Base-by-base conservation (phyloP, 495 filamentous ascomycete genomes). In the Apiosordaria backusii region DNA sequence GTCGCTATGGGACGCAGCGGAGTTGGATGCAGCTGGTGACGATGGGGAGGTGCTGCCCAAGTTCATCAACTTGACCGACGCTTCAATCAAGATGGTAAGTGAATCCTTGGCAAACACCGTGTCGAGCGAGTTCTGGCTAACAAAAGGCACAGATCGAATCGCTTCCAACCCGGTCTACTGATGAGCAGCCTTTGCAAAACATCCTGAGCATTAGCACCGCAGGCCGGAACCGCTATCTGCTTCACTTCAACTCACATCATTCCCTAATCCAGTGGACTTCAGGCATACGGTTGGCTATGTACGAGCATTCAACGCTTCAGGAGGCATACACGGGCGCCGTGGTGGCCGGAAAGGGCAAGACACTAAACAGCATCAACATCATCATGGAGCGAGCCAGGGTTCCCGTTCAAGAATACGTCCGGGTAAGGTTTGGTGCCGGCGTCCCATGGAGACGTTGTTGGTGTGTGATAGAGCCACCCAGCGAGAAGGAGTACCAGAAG, bases 271-370 rank as follows among this genome's bases (percentile, higher is more conserved):
- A 97, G 76, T 99, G 95, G 95, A 96, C 96, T 1, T 90, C 96
- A 19, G 92, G 91, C 22, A 97, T 99, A 65, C 88, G 95, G 57
- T 85, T 99, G 57, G 87, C 95, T 62, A 93, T 99, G 88, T 99
- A 89, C 73, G 95, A 99, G 77, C 91, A 97, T 71, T 86, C 91
- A 0, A 93, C 92, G 3, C 80, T 99, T 10, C 94, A 97, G 73
- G 95, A 99, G 79, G 92, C 94, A 7, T 99, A 99, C 73, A 98
- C 96, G 0, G 95, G 95, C 16, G 92, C 95, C 29, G 82, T 99
- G 57, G 92, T 99, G 73, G 96, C 93, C 0, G 95, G 93, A 57
- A 99, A 97, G 76, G 96, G 93, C 19, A 97, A 92, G 72, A 72
- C 74, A 0, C 78, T 99, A 57, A 97, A 96, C 78, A 92, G 90